phyloP scores from a whole-genome alignment of 2,329 filamentous ascomycete genomes.

The Elsinoe ampelina region DNA sequence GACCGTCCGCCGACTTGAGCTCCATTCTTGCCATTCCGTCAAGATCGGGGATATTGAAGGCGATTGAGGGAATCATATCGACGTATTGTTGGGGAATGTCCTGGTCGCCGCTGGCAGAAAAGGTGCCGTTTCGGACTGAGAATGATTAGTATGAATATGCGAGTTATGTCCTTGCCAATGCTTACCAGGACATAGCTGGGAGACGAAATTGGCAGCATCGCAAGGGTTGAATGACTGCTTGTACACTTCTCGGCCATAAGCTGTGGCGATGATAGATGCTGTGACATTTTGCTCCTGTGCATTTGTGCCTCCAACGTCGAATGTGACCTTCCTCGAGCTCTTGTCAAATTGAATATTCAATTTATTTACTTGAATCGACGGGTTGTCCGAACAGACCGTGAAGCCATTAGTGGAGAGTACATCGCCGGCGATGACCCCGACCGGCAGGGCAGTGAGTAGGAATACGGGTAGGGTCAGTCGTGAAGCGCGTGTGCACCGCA shows the following conservation, averaged over 20 bases:
- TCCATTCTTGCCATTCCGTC: constrained; percentile 74
- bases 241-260: constrained; percentile 78
- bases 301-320: constrained; percentile 75
- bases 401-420: constrained; percentile 76
- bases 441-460: constrained; percentile 28
- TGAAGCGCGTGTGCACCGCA: constrained; percentile 22
- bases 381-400: constrained; percentile 55
- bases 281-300: constrained; percentile 67
- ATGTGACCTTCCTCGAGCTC: constrained; percentile 60
- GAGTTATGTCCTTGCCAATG: background rate
- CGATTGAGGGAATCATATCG: constrained; percentile 71
- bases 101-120: constrained; percentile 63
- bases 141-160: background rate
- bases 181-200: constrained; percentile 70
- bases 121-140: constrained; percentile 32
- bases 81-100: constrained; percentile 63
- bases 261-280: constrained; percentile 64
- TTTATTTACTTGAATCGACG: constrained; percentile 59
- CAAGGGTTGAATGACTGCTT: constrained; percentile 77
- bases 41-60: constrained; percentile 84
- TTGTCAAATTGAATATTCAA: constrained; percentile 74
- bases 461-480: constrained; percentile 21
- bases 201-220: constrained; percentile 53
- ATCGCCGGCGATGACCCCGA: constrained; percentile 53
- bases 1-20: constrained; percentile 51